A percentile compares a stretch with the other conserved stretches of the same genome.
phyloP scores from a whole-genome alignment of 768 basidiomycete species.

The Amanita muscaria region DNA sequence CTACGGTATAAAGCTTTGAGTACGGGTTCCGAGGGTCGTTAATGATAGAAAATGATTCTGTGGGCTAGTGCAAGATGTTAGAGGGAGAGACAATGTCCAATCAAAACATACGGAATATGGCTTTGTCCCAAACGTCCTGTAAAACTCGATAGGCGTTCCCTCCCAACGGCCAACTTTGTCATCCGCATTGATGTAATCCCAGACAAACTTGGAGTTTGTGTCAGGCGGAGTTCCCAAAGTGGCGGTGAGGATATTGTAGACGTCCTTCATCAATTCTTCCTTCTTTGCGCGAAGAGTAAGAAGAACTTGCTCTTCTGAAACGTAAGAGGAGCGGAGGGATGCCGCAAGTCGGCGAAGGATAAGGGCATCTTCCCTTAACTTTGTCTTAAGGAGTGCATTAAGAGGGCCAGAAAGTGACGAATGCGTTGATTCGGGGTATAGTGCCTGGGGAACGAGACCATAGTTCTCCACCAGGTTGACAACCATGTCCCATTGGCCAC shows the following conservation, averaged over 20 bases:
- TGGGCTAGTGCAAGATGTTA: slow-evolving; percentile 31
- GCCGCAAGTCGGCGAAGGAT: slow-evolving; percentile 59
- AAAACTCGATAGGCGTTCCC: slow-evolving; percentile 77
- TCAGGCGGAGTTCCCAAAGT: slow-evolving; percentile 81
- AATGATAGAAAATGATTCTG: slow-evolving; percentile 85
- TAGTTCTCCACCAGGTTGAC: slow-evolving; percentile 56
- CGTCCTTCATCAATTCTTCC: slow-evolving; percentile 72
- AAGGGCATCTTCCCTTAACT: slow-evolving; percentile 86
- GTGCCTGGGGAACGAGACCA: slow-evolving; percentile 75
- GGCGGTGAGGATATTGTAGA: slow-evolving; percentile 79
- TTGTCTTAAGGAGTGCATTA: slow-evolving; percentile 76
- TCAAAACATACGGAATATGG: slow-evolving; percentile 39
- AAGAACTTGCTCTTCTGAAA: slow-evolving; percentile 39
- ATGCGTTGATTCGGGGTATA: slow-evolving; percentile 81
- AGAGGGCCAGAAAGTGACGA: slow-evolving; percentile 67
- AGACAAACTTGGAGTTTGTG: slow-evolving; percentile 63
- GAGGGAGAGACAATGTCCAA: background rate
- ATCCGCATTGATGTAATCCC: slow-evolving; percentile 83
- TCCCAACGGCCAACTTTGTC: slow-evolving; percentile 69
- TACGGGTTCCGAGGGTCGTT: slow-evolving; percentile 89
- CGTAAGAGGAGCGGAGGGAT: slow-evolving; percentile 39
- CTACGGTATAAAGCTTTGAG: slow-evolving; percentile 80
- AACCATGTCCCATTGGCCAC: slow-evolving; percentile 94
- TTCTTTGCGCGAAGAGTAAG: slow-evolving; percentile 71
- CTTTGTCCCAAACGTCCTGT: slow-evolving; percentile 51